phyloP scores from a whole-genome alignment of 345 rosid genomes.

The Citrus medica region DNA sequence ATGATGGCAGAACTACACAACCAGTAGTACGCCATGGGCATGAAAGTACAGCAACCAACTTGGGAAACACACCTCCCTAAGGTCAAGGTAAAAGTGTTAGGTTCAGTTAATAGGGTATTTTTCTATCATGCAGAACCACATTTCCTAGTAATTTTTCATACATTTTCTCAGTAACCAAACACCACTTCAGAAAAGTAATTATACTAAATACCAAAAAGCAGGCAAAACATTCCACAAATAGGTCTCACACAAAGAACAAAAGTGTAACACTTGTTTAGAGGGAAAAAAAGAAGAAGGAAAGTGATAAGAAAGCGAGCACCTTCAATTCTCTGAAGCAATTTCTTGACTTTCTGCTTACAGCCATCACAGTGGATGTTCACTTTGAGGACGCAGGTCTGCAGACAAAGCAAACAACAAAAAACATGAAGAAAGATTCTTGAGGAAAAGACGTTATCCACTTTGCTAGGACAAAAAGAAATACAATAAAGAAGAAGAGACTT shows the following conservation, averaged over 20 bases:
- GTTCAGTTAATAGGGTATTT: not conserved
- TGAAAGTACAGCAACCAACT: not conserved
- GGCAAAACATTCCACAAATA: not conserved
- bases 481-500: not conserved
- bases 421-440: constrained; percentile 1
- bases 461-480: not conserved
- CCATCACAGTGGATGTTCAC: constrained; percentile 88
- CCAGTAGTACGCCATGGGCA: not conserved
- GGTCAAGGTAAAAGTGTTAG: not conserved
- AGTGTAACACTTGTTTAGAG: not conserved
- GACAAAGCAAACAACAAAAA: constrained; percentile 9
- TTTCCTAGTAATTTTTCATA: not conserved
- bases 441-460: constrained; percentile 16
- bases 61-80: no score
- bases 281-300: not conserved
- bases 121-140: not conserved
- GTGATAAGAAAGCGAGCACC: constrained; percentile 32
- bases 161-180: constrained; percentile 15
- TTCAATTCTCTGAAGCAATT: constrained; percentile 80
- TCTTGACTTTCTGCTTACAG: constrained; percentile 82
- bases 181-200: not conserved
- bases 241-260: not conserved
- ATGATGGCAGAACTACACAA: not conserved
- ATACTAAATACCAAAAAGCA: not conserved
- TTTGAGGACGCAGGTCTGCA: constrained; percentile 68